phyloP scores from a whole-genome alignment of 257 asterid genomes.

The Penstemon eatonii region DNA sequence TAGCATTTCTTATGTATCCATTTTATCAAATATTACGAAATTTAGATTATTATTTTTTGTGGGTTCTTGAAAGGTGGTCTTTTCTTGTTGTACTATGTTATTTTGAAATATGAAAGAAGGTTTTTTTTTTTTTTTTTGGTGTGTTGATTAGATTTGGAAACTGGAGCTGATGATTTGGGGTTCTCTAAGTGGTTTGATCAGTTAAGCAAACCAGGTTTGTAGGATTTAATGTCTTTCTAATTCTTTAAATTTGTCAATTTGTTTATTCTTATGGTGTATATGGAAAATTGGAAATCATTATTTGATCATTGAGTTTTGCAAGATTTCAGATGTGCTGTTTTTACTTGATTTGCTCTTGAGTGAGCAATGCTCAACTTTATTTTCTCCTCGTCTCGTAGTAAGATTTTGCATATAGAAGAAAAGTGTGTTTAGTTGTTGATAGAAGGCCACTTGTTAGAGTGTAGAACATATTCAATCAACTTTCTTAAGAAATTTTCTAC shows the following conservation, averaged over 20 bases:
- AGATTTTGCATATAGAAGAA: not conserved
- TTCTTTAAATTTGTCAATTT: not conserved
- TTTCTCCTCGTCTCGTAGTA: not conserved
- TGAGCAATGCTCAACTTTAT: slow-evolving; percentile 9
- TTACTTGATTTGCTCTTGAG: not conserved
- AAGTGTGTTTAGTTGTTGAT: not conserved
- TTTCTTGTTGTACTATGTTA: not conserved
- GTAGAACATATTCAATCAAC: not conserved
- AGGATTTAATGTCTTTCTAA: slow-evolving; percentile 1
- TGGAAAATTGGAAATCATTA: slow-evolving; percentile 2
- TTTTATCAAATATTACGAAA: not conserved
- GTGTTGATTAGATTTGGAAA: slow-evolving; percentile 53
- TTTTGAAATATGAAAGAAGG: not conserved
- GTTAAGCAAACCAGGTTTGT: slow-evolving; percentile 82
- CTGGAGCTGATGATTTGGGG: slow-evolving; percentile 68
- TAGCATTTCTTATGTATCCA: not conserved
- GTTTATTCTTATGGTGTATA: not conserved
- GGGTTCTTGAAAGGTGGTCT: not conserved
- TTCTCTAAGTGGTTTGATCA: slow-evolving; percentile 78
- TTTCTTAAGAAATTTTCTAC: not conserved
- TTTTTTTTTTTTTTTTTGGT: slow-evolving; percentile 18
- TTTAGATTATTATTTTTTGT: not conserved
- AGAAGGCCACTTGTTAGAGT: not conserved
- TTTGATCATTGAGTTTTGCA: not conserved
- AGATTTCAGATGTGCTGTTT: not conserved